Conservation (phyloP, 164 flowering plant genomes). For the Umbellularia californica region DNA sequence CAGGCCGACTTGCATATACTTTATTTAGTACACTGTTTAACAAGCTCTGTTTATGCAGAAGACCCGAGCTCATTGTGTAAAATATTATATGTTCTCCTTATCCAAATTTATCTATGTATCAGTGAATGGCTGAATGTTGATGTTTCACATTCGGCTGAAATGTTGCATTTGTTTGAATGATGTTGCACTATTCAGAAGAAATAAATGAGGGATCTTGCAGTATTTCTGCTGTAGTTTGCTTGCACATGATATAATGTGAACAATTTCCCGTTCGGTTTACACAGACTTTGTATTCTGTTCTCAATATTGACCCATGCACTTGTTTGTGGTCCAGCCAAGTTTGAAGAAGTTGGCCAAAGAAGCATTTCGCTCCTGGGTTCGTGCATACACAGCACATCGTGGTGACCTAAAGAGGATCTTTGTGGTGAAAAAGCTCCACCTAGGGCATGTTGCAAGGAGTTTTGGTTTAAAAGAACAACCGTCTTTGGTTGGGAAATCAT, state of each 20-base stretch:
- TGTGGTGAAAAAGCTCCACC: conserved; percentile 82
- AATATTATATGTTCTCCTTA: too few relatives aligned
- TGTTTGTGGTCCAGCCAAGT: conserved; percentile 33
- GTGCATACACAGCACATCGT: conserved; percentile 93
- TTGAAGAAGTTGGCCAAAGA: conserved; percentile 62
- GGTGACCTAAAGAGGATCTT: conserved; percentile 86
- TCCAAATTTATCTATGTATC: too few relatives aligned
- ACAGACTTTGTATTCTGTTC: background rate
- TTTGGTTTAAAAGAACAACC: conserved; percentile 92
- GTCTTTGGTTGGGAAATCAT: conserved; percentile 65
- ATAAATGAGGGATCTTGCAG: background rate
- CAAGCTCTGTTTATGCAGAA: too few relatives aligned
- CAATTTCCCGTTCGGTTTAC: background rate
- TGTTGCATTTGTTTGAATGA: too few relatives aligned
- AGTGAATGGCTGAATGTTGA: too few relatives aligned
- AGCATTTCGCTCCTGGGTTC: conserved; percentile 90
- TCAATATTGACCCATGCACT: background rate
- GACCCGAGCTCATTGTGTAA: too few relatives aligned
- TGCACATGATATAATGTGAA: background rate
- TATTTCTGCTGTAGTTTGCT: background rate
- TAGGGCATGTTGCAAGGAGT: conserved; percentile 91
- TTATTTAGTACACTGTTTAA: too few relatives aligned
- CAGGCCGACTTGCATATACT: too few relatives aligned
- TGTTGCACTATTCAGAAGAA: too few relatives aligned
- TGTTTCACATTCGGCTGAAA: too few relatives aligned